A percentile compares a stretch with the other conserved stretches of the same genome.
These are phyloP conservation scores for Tulasnella calospora DNA, from an alignment of 768 basidiomycete species.

Conservation along the genomic window DNA sequence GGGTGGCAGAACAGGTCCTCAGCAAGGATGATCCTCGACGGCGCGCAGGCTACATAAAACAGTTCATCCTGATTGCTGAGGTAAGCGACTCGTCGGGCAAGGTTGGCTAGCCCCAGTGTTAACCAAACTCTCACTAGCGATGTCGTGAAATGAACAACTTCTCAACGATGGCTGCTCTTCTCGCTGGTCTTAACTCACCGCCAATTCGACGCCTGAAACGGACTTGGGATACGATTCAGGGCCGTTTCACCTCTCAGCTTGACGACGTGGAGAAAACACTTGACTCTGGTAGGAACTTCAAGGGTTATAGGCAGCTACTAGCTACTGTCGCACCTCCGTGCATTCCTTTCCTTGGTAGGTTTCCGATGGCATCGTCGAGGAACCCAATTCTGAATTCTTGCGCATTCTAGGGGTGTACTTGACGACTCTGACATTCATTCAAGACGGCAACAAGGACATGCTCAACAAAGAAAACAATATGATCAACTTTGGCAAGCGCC, in stretches of 20 bases:
- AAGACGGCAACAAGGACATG: conserved; percentile 89
- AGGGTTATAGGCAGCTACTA: conserved; percentile 80
- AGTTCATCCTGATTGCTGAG: conserved; percentile 87
- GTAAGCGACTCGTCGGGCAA: conserved; percentile 45
- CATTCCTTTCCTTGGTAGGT: conserved; percentile 90
- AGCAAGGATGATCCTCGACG: conserved; percentile 74
- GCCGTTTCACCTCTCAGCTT: conserved; percentile 67
- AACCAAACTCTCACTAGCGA: conserved; percentile 49
- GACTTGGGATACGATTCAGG: conserved; percentile 83
- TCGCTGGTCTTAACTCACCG: conserved; percentile 89
- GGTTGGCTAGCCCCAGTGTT: neutral
- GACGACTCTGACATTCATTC: conserved; percentile 94
- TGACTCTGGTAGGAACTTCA: conserved; percentile 91
- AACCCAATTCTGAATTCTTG: neutral
- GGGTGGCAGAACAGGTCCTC: conserved; percentile 86
- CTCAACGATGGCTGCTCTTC: conserved; percentile 93
- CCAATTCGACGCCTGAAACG: conserved; percentile 89
- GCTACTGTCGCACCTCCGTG: conserved; percentile 84
- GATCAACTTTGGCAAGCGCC: conserved; percentile 94
- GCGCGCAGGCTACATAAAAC: conserved; percentile 76
- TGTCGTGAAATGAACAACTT: conserved; percentile 89
- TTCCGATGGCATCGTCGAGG: neutral
- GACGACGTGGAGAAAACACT: conserved; percentile 81
- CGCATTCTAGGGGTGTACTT: conserved; percentile 76
- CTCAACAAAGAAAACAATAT: conserved; percentile 57